Evolutionary conservation across 73 alveolate genomes (phyloP).

Genomic region (Paramecium octaurelia): DNA sequence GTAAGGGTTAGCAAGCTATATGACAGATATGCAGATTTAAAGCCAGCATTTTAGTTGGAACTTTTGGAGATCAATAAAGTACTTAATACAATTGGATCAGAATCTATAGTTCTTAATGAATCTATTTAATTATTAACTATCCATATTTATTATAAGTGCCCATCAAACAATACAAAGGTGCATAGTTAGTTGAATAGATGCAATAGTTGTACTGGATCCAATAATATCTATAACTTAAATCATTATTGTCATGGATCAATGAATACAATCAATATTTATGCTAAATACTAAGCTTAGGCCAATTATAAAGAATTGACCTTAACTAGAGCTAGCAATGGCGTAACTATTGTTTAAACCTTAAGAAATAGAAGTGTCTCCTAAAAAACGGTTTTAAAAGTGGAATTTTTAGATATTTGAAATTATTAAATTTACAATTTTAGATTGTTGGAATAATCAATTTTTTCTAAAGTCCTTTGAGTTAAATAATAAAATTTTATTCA

Average conservation of each 20-base stretch:
- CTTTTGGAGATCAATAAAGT: background rate
- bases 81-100: background rate
- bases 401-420: background rate
- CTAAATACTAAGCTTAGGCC: background rate
- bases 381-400: background rate
- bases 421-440: too few species aligned
- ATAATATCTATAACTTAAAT: background rate
- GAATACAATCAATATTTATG: background rate
- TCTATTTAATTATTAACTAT: background rate
- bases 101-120: background rate
- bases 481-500: too few species aligned
- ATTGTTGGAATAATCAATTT: too few species aligned
- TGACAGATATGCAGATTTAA: background rate
- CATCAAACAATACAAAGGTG: background rate
- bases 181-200: background rate
- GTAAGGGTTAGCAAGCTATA: background rate
- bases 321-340: background rate
- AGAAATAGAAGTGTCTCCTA: background rate
- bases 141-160: background rate
- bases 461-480: too few species aligned
- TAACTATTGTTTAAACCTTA: background rate
- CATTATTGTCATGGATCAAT: background rate
- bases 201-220: background rate
- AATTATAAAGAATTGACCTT: background rate
- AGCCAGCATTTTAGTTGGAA: background rate